Percentiles rank a stretch among this genome's conserved stretches.
Conservation (phyloP, 495 filamentous ascomycete species). For the Podospora australis region DNA sequence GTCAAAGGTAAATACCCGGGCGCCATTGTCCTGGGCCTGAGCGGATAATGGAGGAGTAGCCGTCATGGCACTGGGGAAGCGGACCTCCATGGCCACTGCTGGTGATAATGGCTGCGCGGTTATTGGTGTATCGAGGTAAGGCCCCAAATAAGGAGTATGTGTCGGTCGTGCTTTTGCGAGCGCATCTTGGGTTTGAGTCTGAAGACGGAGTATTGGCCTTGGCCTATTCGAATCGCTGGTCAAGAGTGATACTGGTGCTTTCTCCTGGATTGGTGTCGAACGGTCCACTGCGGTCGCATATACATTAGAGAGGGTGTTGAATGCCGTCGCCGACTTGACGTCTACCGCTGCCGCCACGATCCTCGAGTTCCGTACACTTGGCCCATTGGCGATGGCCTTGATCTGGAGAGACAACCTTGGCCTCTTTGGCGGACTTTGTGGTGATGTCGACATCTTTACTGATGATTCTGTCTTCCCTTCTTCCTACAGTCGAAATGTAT, state of each 20-base stretch:
- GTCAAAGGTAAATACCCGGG: conserved; percentile 36
- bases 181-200: conserved; percentile 26
- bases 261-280: conserved; percentile 48
- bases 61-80: conserved; percentile 25
- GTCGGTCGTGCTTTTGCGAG: conserved; percentile 17
- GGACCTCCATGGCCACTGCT: conserved; percentile 11
- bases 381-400: conserved; percentile 28
- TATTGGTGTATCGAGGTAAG: conserved; percentile 39
- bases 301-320: conserved; percentile 77
- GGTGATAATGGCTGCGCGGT: conserved; percentile 40
- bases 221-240: conserved; percentile 17
- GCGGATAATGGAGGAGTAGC: conserved; percentile 46
- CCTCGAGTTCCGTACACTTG: conserved; percentile 27
- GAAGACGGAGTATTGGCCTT: conserved; percentile 39
- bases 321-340: conserved; percentile 65
- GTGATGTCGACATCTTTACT: conserved; percentile 31
- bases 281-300: conserved; percentile 63
- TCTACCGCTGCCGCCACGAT: conserved; percentile 39
- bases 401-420: conserved; percentile 83
- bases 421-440: conserved; percentile 46
- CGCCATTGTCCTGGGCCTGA: conserved; percentile 31
- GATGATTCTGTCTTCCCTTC: background rate
- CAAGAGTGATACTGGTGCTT: conserved; percentile 34
- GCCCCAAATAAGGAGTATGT: conserved; percentile 30
- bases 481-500: background rate